These are phyloP conservation scores for Penicillium sp. DNA, from an alignment of 2,329 filamentous ascomycete species.

Conservation along the genomic window DNA sequence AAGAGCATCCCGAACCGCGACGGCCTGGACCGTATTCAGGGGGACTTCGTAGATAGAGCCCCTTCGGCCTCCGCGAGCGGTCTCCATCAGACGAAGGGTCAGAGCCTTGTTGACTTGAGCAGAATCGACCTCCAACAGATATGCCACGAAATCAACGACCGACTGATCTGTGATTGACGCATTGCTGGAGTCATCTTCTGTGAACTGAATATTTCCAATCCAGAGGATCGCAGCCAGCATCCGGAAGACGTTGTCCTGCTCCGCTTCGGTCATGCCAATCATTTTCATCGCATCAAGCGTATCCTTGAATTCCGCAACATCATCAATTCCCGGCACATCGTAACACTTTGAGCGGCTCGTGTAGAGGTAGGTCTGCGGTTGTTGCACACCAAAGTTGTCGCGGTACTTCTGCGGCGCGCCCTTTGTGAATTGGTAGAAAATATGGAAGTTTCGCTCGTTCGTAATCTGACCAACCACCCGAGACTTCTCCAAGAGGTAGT, in stretches of 20 bases:
- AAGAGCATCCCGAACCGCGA: constrained; percentile 83
- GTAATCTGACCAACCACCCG: constrained; percentile 92
- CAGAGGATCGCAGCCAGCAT: constrained; percentile 91
- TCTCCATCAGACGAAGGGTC: constrained; percentile 82
- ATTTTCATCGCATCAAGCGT: constrained; percentile 93
- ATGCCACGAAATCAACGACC: constrained; percentile 91
- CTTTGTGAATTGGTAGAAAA: constrained; percentile 99
- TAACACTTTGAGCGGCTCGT: constrained; percentile 93
- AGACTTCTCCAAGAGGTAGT: constrained; percentile 94
- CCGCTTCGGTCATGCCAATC: constrained; percentile 82
- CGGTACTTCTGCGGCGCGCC: constrained; percentile 84
- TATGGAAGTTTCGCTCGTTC: constrained; percentile 98
- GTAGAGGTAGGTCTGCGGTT: constrained; percentile 89
- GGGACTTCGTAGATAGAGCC: constrained; percentile 73
- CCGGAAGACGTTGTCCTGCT: constrained; percentile 96
- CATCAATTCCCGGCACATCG: constrained; percentile 92
- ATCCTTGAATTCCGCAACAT: constrained; percentile 83
- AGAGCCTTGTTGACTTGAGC: constrained; percentile 81
- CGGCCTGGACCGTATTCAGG: constrained; percentile 83
- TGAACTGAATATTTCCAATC: constrained; percentile 92
- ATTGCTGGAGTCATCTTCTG: constrained; percentile 85
- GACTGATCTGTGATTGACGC: constrained; percentile 85
- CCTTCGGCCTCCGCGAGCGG: constrained; percentile 64
- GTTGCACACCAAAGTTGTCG: constrained; percentile 85
- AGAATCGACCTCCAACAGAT: constrained; percentile 84